Evolutionary conservation across 2,329 filamentous ascomycete species (phyloP), one percentile per base, ranked within the genome.

Genomic region (Venturia nashicola): DNA sequence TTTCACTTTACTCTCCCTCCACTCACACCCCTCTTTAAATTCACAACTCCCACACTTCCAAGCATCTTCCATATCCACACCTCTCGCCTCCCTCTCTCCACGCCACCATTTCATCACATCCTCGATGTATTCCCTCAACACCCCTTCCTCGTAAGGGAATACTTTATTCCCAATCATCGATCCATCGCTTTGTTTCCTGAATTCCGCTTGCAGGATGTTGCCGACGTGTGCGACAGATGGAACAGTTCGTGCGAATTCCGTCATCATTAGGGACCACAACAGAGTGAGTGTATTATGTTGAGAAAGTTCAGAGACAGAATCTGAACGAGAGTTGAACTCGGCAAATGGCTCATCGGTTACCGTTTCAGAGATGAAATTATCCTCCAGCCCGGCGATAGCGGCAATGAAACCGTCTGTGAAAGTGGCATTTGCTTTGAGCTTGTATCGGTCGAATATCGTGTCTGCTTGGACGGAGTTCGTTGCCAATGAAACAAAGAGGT

Each of bases 41-140:
- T 96, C 91, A 71, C 93, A 97, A 32, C 81, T 84, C 23, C 85
- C 78, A 72, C 93, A 97, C 73, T 97, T 97, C 76, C 88, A 96
- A 0, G 90, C 89, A 69, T 97, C 92, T 70, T 92, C 87, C 7
- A 95, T 82, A 7, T 84, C 80, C 2, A 97, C 92, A 0, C 93
- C 93, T 8, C 81, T 80, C 0, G 91, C 85, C 61, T 82, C 76
- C 18, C 92, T 79, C 69, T 88, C 79, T 0, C 92, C 93, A 40
- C 83, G 84, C 93, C 93, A 97, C 91, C 91, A 97, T n/a, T 80
- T 73, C 82, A 97, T 85, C 67, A 89, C 86, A 2, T 84, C 80
- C 0, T 76, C 71, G 3, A 96, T 72, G 71, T 95, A 95, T 1
- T 74, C 75, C 12, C 86, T 81, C 54, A 97, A 76, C 2, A 79